A percentile compares a stretch with the other conserved stretches of the same genome.
Conservation (phyloP, 2,329 filamentous ascomycete genomes). For the Cladophialophora yegresii region DNA sequence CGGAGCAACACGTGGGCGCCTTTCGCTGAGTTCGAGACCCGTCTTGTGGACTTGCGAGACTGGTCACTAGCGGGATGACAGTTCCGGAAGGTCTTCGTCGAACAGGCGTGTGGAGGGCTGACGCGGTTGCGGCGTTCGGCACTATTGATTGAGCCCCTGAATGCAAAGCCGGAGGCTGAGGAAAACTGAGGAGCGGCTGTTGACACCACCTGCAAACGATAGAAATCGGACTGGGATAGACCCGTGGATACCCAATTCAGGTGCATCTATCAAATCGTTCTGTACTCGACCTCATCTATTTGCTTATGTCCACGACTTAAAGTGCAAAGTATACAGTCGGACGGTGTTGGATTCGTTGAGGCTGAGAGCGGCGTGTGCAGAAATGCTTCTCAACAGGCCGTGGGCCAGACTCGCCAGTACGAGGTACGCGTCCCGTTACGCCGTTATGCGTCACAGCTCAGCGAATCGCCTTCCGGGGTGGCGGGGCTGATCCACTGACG, state of each 20-base stretch:
- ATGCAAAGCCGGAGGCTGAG: not conserved
- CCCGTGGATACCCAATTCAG: not conserved
- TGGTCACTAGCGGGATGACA: not conserved
- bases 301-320: not conserved
- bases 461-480: not conserved
- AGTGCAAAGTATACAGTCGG: not conserved
- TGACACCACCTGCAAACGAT: not conserved
- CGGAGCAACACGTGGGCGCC: not conserved
- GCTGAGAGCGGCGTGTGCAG: not conserved
- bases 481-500: not conserved
- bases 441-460: not conserved
- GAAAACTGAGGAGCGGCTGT: not conserved
- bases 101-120: slow-evolving; percentile 3
- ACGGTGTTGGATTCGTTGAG: not conserved
- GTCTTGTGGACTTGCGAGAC: not conserved
- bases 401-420: too few species aligned
- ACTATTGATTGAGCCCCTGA: slow-evolving; percentile 15
- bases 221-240: slow-evolving; percentile 12
- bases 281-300: not conserved
- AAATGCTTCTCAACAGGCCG: not conserved
- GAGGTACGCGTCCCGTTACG: not conserved
- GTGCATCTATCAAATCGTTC: not conserved
- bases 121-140: slow-evolving; percentile 10
- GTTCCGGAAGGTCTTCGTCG: not conserved
- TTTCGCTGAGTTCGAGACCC: not conserved